Evolutionary conservation across 164 flowering plant genomes (phyloP), one percentile per base, ranked within the genome.

Genomic region (Dillenia suffruticosa): DNA sequence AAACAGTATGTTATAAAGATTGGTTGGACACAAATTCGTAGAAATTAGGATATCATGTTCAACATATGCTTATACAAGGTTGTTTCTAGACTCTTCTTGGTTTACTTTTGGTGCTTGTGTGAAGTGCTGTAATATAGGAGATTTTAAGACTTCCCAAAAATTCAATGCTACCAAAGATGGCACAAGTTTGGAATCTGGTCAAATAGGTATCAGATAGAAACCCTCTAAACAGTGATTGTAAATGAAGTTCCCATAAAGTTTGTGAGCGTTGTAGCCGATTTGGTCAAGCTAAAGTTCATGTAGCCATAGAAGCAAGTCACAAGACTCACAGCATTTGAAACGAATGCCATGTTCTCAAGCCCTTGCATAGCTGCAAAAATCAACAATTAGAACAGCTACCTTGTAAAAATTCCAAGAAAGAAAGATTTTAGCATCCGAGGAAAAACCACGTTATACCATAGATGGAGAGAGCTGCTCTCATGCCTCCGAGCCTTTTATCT

Each of bases 261-360:
- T 46, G 95, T 86, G 12, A 86, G 82, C 0, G 85, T 76, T 11
- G 76, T 84, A 53, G 88, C 86, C 0, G 91, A 86, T 67, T 86
- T 86, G 9, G 88, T 77, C 16, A 86, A 57, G 72, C 83, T 75
- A 65, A 82, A 88, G 74, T 86, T 86, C 91, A 88, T 86, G 72
- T 77, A 80, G 1, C 89, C 86, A 50, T 66, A 74, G 63, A 88
- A 86, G 71, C 84, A 88, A 32, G 79, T 82, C 61, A 88, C 82
- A 55, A 88, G 63, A 67, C 89, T 86, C 47, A 77, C 77, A 0
- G 80, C 82, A 54, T 64, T 80, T 9, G 89, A 54, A 4, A 86
- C 12, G 24, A 78, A 84, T 12, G 91, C 85, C 95, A 88, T 86
- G 72, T 77, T 88, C 63, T 88, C 89, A n/a, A 88, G 79, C 22